phyloP scores from a whole-genome alignment of 2,329 filamentous ascomycete genomes.

The Xylariaceae sp. region DNA sequence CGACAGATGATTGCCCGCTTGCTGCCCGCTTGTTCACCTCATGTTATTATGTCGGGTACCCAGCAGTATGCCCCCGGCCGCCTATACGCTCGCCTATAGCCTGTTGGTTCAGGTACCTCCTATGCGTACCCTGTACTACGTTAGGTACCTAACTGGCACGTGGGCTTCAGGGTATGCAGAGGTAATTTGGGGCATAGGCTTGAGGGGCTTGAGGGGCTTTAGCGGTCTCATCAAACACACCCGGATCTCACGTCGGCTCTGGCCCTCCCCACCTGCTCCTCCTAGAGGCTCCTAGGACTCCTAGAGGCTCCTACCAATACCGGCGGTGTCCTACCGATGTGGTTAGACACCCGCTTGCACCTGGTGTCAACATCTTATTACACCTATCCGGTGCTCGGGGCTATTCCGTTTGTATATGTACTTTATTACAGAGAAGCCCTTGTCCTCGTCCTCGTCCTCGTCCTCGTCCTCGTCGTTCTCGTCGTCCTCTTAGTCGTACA shows the following conservation, averaged over 20 bases:
- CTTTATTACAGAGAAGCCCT: not conserved
- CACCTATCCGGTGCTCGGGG: not conserved
- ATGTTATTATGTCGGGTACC: not conserved
- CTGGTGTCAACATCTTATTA: not conserved
- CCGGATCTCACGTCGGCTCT: not conserved
- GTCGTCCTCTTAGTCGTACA: not conserved
- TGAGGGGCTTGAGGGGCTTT: not conserved
- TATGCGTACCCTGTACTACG: not conserved
- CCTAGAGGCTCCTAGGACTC: not conserved
- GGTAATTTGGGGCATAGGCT: not conserved
- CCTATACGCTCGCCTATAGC: not conserved
- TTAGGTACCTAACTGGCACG: not conserved
- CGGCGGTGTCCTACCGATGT: not conserved
- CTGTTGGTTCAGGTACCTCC: not conserved
- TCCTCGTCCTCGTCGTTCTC: no score
- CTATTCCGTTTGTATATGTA: not conserved
- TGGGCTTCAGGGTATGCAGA: not conserved
- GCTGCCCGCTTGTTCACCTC: not conserved
- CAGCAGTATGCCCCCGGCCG: not conserved
- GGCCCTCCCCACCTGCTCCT: not conserved
- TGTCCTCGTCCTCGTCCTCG: no score
- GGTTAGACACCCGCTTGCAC: not conserved
- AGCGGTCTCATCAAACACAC: not conserved
- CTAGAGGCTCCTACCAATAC: not conserved
- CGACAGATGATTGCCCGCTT: not conserved